Evolutionary conservation across 2,329 filamentous ascomycete genomes (phyloP), one percentile per base, ranked within the genome.

Genomic region (Xylaria sp.): DNA sequence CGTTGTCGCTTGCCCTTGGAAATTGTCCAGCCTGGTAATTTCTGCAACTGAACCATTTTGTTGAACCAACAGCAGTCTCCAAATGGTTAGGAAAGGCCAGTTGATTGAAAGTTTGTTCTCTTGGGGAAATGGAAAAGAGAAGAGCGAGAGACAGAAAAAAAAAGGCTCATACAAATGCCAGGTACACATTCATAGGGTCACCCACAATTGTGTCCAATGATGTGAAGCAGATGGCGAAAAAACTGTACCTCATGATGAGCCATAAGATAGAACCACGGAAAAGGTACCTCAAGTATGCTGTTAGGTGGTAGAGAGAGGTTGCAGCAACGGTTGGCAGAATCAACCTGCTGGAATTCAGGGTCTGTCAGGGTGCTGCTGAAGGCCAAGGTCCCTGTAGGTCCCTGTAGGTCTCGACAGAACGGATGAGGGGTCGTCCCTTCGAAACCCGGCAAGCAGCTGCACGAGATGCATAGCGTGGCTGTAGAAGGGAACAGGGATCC

Each of bases 381-480:
- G 18, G 46, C 4, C 23, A 31, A 23, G 9, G 62, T 51, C 54
- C 67, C 52, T 59, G 39, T 28, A 28, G 28, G 28, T 28, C 28
- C 28, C 28, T 28, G 28, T 28, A 28, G 28, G 28, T 28, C 48
- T 55, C 7, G 7, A 15, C n/a, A 23, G 37, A 55, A 28, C 52
- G 25, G 52, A 37, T 67, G 68, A 70, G 68, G 68, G 68, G 68
- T 67, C 23, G 41, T 52, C n/a, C 28, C 65, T 51, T 64, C 44
- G 44, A 67, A 65, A 67, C 61, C 65, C 60, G 68, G 68, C 65
- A 67, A 65, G 41, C 65, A 44, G 57, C 56, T 61, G 68, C 61
- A 68, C 51, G 58, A 44, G 65, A 65, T 68, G 68, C 65, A 70
- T 63, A 54, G 25, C 25, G 48, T 61, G 28, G 39, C 51, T 39